These are phyloP conservation scores for Aspergillus melleus DNA, from an alignment of 2,329 filamentous ascomycete species.

Conservation along the genomic window DNA sequence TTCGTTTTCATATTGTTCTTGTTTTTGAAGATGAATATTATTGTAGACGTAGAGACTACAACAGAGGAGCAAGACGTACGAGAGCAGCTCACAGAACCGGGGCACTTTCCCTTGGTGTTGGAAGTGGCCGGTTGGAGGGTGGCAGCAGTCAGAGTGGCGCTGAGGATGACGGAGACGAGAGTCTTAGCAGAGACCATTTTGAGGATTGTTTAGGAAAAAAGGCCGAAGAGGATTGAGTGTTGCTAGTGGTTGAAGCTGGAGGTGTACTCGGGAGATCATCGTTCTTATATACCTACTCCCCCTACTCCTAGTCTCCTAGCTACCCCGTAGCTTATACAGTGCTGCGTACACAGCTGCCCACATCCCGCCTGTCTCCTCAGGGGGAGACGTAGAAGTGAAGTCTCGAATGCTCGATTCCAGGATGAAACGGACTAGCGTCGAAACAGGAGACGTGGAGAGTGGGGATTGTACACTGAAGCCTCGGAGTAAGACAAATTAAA, in stretches of 20 bases:
- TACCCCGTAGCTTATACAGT: too few species aligned
- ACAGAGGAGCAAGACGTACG: conserved; percentile 16
- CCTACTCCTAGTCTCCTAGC: too few species aligned
- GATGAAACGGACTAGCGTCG: neutral
- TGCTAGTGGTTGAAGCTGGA: neutral
- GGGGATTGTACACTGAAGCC: neutral
- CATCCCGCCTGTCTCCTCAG: neutral
- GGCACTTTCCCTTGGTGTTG: conserved; percentile 39
- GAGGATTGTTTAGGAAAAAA: neutral
- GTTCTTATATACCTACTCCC: neutral
- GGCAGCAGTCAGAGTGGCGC: conserved; percentile 8
- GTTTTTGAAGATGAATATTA: too few species aligned
- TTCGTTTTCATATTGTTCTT: too few species aligned
- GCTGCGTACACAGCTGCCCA: neutral
- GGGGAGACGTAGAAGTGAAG: neutral
- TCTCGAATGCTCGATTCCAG: neutral
- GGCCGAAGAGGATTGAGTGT: neutral
- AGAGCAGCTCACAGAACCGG: conserved; percentile 27
- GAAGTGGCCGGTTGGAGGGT: conserved; percentile 37
- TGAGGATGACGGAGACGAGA: neutral
- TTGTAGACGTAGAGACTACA: too few species aligned
- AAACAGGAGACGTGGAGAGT: neutral
- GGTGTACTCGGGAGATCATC: neutral
- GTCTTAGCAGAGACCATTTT: neutral
- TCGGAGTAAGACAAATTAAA: neutral